These are phyloP conservation scores for Fusarium decemcellulare DNA, from an alignment of 2,329 filamentous ascomycete genomes.

Conservation along the genomic window DNA sequence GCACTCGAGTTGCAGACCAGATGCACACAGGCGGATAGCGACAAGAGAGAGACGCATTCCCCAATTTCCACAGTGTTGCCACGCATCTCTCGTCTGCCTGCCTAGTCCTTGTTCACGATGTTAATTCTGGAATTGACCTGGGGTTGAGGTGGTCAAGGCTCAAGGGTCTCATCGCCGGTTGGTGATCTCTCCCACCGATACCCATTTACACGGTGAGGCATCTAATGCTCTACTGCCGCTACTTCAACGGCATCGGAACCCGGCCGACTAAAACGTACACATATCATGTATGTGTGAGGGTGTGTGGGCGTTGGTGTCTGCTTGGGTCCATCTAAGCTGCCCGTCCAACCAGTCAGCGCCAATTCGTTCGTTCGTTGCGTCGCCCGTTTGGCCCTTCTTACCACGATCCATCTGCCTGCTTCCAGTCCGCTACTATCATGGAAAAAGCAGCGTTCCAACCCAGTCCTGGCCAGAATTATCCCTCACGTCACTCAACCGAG, in stretches of 20 bases:
- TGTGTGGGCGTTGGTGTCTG: constrained; percentile 45
- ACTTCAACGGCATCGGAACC: constrained; percentile 44
- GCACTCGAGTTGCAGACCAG: constrained; percentile 28
- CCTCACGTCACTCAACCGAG: constrained; percentile 46
- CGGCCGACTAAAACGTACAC: constrained; percentile 42
- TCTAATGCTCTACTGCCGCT: constrained; percentile 34
- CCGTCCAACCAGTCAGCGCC: constrained; percentile 41
- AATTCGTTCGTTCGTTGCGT: constrained; percentile 37
- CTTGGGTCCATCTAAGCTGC: constrained; percentile 43
- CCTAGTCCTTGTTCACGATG: constrained; percentile 19
- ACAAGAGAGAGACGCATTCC: constrained; percentile 25
- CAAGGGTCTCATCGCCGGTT: constrained; percentile 25
- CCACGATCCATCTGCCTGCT: constrained; percentile 38
- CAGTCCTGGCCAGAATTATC: constrained; percentile 38
- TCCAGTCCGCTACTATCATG: constrained; percentile 31
- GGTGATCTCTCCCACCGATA: constrained; percentile 28
- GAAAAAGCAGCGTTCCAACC: constrained; percentile 42
- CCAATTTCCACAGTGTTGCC: constrained; percentile 24
- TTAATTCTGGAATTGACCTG: constrained; percentile 21
- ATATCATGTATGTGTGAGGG: constrained; percentile 42
- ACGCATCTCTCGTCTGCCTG: constrained; percentile 12
- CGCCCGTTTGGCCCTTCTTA: constrained; percentile 39
- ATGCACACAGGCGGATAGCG: constrained; percentile 41
- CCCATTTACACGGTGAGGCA: constrained; percentile 40
- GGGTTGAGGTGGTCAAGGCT: constrained; percentile 10